Conservation (phyloP, 352 stramenopile genomes). For the Pythium utonaiense region DNA sequence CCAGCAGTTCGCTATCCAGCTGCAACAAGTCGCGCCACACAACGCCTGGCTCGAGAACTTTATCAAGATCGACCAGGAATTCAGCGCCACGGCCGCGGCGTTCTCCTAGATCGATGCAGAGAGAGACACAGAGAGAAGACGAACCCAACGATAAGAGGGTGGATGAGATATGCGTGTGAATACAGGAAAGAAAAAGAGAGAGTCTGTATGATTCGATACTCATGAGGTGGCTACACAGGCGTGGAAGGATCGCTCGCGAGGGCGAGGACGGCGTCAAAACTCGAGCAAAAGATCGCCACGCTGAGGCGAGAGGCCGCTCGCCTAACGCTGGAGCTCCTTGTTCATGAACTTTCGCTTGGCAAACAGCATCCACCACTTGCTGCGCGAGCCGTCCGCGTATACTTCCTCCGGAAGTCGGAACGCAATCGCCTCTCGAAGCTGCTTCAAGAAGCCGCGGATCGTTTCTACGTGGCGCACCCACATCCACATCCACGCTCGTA, state of each 20-base stretch:
- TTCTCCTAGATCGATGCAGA: slow-evolving; percentile 45
- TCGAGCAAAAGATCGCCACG: background rate
- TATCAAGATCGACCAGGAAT: slow-evolving; percentile 58
- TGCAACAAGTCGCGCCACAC: slow-evolving; percentile 68
- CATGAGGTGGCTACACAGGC: background rate
- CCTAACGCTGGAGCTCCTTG: slow-evolving; percentile 81
- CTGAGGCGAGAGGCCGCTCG: too few species aligned
- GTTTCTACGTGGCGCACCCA: slow-evolving; percentile 48
- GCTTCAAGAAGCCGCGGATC: slow-evolving; percentile 88
- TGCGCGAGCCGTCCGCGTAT: slow-evolving; percentile 82
- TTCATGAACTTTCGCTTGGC: slow-evolving; percentile 95
- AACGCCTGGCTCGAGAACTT: slow-evolving; percentile 78
- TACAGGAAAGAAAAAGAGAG: background rate
- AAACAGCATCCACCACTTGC: slow-evolving; percentile 95
- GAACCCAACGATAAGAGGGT: background rate
- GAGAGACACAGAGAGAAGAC: background rate
- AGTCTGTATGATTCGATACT: background rate
- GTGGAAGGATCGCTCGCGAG: background rate
- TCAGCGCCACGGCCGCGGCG: slow-evolving; percentile 56
- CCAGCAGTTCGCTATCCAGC: slow-evolving; percentile 73
- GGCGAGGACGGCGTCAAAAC: background rate
- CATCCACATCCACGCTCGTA: background rate
- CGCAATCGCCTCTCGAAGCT: slow-evolving; percentile 83
- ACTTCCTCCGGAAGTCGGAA: slow-evolving; percentile 81
- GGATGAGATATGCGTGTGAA: background rate